Evolutionary conservation across 805 yeast species (phyloP).

Genomic region (Myxozyma udenii): DNA sequence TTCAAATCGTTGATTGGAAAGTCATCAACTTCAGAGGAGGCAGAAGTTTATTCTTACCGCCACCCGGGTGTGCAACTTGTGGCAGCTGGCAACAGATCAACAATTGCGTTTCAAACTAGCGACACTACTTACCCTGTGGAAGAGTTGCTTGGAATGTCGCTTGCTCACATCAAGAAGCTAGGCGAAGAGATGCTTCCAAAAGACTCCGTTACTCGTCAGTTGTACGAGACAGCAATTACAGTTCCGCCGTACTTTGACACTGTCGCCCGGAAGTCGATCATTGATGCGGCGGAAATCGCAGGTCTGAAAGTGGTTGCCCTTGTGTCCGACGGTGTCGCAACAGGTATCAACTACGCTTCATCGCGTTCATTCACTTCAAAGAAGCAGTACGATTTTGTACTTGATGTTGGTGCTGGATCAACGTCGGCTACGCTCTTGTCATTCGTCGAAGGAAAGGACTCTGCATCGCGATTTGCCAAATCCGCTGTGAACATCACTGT

Average conservation of each 20-base stretch:
- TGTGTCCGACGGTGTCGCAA: constrained; percentile 90
- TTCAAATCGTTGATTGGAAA: constrained; percentile 70
- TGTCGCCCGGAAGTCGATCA: constrained; percentile 64
- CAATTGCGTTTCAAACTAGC: constrained; percentile 56
- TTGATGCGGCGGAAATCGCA: constrained; percentile 70
- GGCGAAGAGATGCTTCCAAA: constrained; percentile 60
- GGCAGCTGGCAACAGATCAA: constrained; percentile 48
- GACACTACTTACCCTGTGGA: constrained; percentile 58
- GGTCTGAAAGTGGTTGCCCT: constrained; percentile 62
- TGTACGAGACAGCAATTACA: constrained; percentile 68
- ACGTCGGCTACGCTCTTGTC: constrained; percentile 84
- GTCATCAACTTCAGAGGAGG: constrained; percentile 45
- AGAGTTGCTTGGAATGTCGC: constrained; percentile 80
- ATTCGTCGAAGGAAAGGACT: constrained; percentile 45
- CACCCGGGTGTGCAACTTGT: constrained; percentile 59
- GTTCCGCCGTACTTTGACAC: constrained; percentile 70
- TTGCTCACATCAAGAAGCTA: constrained; percentile 61
- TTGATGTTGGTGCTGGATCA: constrained; percentile 92
- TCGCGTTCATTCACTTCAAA: constrained; percentile 48
- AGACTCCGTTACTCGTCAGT: constrained; percentile 46
- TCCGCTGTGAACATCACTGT: constrained; percentile 49
- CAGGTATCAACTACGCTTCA: constrained; percentile 75
- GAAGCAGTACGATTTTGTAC: constrained; percentile 63
- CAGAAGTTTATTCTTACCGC: constrained; percentile 46
- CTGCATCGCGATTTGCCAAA: constrained; percentile 16